Conservation (phyloP, 164 flowering plant genomes). For the Stephania japonica region DNA sequence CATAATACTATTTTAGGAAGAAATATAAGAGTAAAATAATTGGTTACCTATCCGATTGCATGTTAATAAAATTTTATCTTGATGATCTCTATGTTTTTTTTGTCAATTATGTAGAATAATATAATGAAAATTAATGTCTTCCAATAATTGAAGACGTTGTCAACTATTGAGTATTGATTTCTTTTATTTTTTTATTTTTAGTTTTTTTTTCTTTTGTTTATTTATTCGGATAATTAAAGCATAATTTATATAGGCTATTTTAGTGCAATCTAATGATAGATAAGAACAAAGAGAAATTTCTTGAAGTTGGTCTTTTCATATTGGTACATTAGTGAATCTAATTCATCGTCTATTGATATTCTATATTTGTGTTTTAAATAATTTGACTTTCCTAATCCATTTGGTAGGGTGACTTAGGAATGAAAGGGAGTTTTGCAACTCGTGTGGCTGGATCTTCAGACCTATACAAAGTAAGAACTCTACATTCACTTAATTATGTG, state of each 20-base stretch:
- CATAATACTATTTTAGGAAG: neutral
- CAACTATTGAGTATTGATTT: neutral
- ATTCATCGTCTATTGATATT: neutral
- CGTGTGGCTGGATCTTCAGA: conserved; percentile 94
- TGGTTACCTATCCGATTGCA: neutral
- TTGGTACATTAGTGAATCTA: neutral
- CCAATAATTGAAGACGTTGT: neutral
- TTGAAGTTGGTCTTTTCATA: neutral
- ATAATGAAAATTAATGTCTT: neutral
- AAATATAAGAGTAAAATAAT: neutral
- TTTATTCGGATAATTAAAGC: neutral
- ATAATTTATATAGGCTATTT: too few relatives aligned
- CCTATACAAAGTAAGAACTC: conserved; percentile 56
- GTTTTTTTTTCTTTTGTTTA: neutral
- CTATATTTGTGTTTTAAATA: neutral
- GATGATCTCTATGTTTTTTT: neutral
- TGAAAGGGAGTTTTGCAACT: conserved; percentile 88
- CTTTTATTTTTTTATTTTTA: too few relatives aligned
- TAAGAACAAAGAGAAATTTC: neutral
- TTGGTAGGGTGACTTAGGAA: conserved; percentile 74
- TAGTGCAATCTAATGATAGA: too few relatives aligned
- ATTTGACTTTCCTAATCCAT: neutral
- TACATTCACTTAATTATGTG: neutral
- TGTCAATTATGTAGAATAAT: neutral
- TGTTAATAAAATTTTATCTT: too few relatives aligned